These are phyloP conservation scores for Hericium alpestre DNA, from an alignment of 768 basidiomycete genomes.

Conservation along the genomic window DNA sequence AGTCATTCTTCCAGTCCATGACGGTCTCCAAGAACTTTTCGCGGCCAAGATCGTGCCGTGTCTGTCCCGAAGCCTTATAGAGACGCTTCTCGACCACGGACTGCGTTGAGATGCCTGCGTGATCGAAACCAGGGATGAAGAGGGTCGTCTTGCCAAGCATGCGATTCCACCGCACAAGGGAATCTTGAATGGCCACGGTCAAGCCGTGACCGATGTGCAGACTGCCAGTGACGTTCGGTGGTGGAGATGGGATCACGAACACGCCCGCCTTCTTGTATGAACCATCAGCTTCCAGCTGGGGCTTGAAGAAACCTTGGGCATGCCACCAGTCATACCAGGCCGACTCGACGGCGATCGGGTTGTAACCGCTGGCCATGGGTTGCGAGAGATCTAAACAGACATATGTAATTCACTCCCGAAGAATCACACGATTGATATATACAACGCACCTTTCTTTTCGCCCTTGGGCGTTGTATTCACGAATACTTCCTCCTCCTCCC, in stretches of 20 bases:
- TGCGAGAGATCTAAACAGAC: conserved; percentile 57
- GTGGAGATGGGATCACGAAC: conserved; percentile 62
- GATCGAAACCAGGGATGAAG: conserved; percentile 92
- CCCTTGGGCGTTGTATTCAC: conserved; percentile 85
- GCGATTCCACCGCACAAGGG: conserved; percentile 88
- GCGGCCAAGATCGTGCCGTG: conserved; percentile 89
- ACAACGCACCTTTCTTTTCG: conserved; percentile 77
- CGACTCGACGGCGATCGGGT: conserved; percentile 88
- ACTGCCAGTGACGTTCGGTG: conserved; percentile 93
- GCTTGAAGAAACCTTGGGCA: conserved; percentile 81
- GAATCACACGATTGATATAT: neutral
- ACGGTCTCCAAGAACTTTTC: conserved; percentile 86
- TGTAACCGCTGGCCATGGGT: conserved; percentile 88
- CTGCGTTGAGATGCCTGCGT: conserved; percentile 97
- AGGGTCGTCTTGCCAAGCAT: conserved; percentile 90
- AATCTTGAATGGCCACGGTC: conserved; percentile 85
- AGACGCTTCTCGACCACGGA: conserved; percentile 92
- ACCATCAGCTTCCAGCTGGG: conserved; percentile 49
- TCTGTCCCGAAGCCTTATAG: conserved; percentile 71
- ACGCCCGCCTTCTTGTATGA: conserved; percentile 15
- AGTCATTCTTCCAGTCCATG: conserved; percentile 98
- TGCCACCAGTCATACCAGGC: conserved; percentile 99
- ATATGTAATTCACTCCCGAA: neutral
- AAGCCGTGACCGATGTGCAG: conserved; percentile 94
- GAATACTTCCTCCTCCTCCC: conserved; percentile 63